Evolutionary conservation across 2,329 filamentous ascomycete genomes (phyloP), one percentile per base, ranked within the genome.

Genomic region (Mycosphaerella sp.): DNA sequence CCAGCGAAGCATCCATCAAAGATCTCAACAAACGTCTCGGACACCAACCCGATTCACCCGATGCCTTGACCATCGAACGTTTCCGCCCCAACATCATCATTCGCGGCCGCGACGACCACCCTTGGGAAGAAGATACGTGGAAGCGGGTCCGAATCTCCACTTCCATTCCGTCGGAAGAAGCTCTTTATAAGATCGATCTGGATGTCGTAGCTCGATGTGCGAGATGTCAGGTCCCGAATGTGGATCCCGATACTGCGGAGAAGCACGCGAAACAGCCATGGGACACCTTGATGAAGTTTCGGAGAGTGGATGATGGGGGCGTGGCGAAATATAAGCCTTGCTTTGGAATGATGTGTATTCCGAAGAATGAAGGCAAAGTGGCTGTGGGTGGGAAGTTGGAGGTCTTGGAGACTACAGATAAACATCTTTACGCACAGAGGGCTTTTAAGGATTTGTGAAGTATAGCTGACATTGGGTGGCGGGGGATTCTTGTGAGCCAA

Each of bases 1-100:
- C 76, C 7, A 78, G 73, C 12, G 74, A 80, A 59, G 71, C 73
- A 18, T 81, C 77, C 8, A 72, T 85, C 25, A 65, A 66, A 6
- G 81, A 85, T 59, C 70, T 85, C 21, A 84, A 85, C 62, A 53
- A 60, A 2, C 73, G 80, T 12, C 68, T 85, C 18, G 28, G 55
- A 40, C 47, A 58, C 25, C 64, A 60, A 18, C 71, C 73, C 1
- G 68, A 73, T 21, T 69, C 74, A 4, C 50, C 55, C 13, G 53
- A 56, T n/a, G 68, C 71, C n/a, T 74, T 82, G 30, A 77, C 72
- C 0, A 77, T 84, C 50, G 80, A 84, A 62, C 75, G 81, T 2
- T 85, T 85, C 64, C 69, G 82, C 14, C 80, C 81, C 1, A 85
- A 85, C 63, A 79, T 85, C 49, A 72, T 85, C 17, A 73, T 85